Base-by-base conservation (phyloP, 148 eudicot genomes). In the Oxyria digyna region DNA sequence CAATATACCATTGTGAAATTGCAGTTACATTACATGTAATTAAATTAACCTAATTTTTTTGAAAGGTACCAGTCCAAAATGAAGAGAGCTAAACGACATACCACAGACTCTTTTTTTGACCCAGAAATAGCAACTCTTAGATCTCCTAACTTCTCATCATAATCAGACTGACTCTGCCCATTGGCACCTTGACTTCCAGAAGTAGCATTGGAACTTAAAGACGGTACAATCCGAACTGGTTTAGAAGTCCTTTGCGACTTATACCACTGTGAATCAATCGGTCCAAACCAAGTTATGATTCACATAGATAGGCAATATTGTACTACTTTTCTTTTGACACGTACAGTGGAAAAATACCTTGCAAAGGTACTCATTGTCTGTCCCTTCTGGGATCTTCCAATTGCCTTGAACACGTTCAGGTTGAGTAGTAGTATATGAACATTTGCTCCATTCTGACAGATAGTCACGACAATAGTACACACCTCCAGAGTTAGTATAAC, bases 401-500 rank as follows among this genome's bases (percentile, higher is more conserved):
- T 88, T 94, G 71, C 92, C 91, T 75, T 84, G 84, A n/a, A 81
- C 77, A 54, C 96, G 89, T 35, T 81, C 84, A 73, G 97, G 92
- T 50, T 87, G 84, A 75, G 87, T 40, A 62, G 82, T 86, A 31
- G 91, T 77, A 80, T 83, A 90, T 4, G 96, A 81, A 76, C 97
- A 94, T 81, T 88, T 94, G 81, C 84, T 88, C 99, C 99, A 94
- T 74, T 83, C 99, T 38, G 99, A 85, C 42, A 85, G 76, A 79
- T 67, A 94, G 42, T 96, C 97, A 77, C 72, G 81, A 77, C 99
- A 94, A 65, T 77, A 78, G 73, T 90, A 94, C 75, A 78, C 87
- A 73, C 96, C 87, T 80, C 87, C 83, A 57, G 87, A 85, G 35
- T 31, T 29, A 13, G 65, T 27, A 78, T 82, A 88, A 43, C 67